Conservation (phyloP, 305 asterid genomes). For the Stenogyne calaminthoides region DNA sequence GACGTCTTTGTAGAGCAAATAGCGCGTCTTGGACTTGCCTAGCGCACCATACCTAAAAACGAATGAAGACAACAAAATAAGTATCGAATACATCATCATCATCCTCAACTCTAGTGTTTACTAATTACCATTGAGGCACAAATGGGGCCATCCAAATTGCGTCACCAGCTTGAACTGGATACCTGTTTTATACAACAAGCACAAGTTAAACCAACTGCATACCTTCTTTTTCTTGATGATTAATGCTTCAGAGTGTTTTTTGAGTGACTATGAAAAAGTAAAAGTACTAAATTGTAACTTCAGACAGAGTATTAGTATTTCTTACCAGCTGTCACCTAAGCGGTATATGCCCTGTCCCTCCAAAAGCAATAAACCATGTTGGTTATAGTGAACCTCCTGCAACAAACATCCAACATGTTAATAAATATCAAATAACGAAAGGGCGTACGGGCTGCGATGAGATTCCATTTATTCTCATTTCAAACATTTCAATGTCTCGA, state of each 20-base stretch:
- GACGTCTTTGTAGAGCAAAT: constrained; percentile 89
- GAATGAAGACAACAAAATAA: background rate
- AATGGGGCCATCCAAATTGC: constrained; percentile 98
- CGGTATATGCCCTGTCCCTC: constrained; percentile 99
- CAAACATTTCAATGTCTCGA: too few species aligned
- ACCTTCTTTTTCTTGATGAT: too few species aligned
- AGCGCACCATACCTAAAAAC: constrained; percentile 91
- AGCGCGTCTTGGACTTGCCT: constrained; percentile 80
- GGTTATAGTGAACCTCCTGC: constrained; percentile 98
- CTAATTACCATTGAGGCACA: constrained; percentile 88
- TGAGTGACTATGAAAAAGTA: background rate
- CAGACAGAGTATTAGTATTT: background rate
- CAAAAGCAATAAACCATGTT: constrained; percentile 89
- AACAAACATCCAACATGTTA: background rate
- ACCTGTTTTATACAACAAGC: constrained; percentile 49
- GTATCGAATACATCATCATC: background rate
- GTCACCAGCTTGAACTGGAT: constrained; percentile 94
- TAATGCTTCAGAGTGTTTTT: background rate
- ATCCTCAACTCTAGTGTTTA: background rate
- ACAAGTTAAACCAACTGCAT: background rate
- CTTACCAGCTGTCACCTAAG: constrained; percentile 88
- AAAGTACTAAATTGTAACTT: background rate
- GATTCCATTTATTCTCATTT: background rate
- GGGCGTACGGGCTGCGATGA: background rate
- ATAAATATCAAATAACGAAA: background rate